Percentiles rank a stretch among this genome's conserved stretches.
Conservation (phyloP, 306 rosid genomes). For the Herpetospermum pedunculosum region DNA sequence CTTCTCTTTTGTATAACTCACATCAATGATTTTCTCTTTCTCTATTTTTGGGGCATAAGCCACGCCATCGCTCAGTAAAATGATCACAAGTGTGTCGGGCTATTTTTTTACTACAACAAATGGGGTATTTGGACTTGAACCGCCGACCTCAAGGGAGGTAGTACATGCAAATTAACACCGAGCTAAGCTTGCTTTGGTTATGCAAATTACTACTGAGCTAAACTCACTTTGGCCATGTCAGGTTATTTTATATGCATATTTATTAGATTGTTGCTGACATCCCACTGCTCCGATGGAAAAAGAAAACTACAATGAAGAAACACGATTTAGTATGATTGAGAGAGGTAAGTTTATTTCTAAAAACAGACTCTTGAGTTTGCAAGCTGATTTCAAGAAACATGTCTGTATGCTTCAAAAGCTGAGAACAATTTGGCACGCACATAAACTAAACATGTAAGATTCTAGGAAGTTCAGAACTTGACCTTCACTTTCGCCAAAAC, state of each 20-base stretch:
- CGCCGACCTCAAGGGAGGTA: too few relatives aligned
- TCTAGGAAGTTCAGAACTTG: constrained; percentile 10
- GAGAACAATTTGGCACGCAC: background rate
- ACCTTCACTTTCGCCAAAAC: constrained; percentile 56
- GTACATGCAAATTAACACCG: too few relatives aligned
- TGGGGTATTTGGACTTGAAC: too few relatives aligned
- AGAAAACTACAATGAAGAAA: background rate
- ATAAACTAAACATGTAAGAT: background rate
- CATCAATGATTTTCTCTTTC: background rate
- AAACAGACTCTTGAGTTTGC: background rate
- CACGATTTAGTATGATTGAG: background rate
- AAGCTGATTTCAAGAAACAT: background rate
- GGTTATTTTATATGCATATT: background rate
- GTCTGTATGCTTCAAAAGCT: background rate
- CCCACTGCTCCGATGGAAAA: background rate
- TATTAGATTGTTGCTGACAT: background rate
- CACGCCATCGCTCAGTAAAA: background rate
- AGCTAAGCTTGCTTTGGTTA: too few relatives aligned
- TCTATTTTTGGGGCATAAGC: background rate
- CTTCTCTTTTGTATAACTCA: background rate
- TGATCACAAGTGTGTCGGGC: too few relatives aligned
- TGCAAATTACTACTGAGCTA: too few relatives aligned
- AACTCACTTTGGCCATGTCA: too few relatives aligned
- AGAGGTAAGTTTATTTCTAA: background rate
- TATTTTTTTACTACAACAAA: too few relatives aligned